These are phyloP conservation scores for Theobroma cacao DNA, from an alignment of 345 rosid genomes.

Conservation along the genomic window DNA sequence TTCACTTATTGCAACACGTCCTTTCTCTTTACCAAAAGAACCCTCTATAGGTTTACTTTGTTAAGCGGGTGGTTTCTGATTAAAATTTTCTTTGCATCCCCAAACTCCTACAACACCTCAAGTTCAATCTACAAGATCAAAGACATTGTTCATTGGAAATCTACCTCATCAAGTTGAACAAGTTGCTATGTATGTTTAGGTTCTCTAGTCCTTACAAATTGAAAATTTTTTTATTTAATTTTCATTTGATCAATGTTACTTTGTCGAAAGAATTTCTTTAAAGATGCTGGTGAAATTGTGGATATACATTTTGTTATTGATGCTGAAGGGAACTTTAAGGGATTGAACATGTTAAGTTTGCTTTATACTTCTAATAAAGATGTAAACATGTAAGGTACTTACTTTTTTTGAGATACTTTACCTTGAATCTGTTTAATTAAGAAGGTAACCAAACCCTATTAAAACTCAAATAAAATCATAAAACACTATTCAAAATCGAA, in stretches of 20 bases:
- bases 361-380: too few relatives aligned
- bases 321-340: slow-evolving; percentile 55
- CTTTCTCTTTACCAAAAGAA: too few relatives aligned
- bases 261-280: slow-evolving; percentile 66
- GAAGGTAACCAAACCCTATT: too few relatives aligned
- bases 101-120: slow-evolving; percentile 60
- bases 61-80: neutral
- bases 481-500: too few relatives aligned
- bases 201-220: neutral
- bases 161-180: slow-evolving; percentile 52
- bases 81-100: slow-evolving; percentile 35
- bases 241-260: neutral
- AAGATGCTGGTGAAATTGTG: slow-evolving; percentile 62
- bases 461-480: too few relatives aligned
- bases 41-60: neutral
- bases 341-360: slow-evolving; percentile 90
- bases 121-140: slow-evolving; percentile 40
- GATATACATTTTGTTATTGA: slow-evolving; percentile 63
- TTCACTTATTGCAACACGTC: too few relatives aligned
- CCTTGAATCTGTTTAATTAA: too few relatives aligned
- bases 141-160: slow-evolving; percentile 71
- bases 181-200: slow-evolving; percentile 57
- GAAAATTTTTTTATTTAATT: too few relatives aligned
- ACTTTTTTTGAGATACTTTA: too few relatives aligned
- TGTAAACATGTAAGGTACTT: too few relatives aligned